These are phyloP conservation scores for Suillus hirtellus DNA, from an alignment of 768 basidiomycete genomes.

Conservation along the genomic window DNA sequence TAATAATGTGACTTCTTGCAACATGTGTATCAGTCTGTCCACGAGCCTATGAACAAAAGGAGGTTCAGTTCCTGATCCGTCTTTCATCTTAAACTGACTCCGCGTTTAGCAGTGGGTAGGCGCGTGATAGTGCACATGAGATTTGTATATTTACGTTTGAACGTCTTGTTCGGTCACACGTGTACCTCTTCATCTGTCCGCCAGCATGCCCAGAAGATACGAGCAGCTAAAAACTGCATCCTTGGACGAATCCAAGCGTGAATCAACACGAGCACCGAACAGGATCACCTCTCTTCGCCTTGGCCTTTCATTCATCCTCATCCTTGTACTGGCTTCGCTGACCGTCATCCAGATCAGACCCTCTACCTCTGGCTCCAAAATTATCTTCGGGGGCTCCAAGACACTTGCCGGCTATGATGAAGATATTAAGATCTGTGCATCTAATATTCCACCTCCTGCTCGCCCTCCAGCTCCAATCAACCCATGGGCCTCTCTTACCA, in stretches of 20 bases:
- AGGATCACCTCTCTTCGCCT: conserved; percentile 16
- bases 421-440: conserved; percentile 36
- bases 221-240: conserved; percentile 15
- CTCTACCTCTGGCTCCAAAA: conserved; percentile 7
- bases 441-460: conserved; percentile 33
- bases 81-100: neutral
- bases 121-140: neutral
- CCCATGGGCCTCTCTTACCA: conserved; percentile 52
- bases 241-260: neutral
- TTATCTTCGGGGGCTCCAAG: neutral
- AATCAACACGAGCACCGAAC: neutral
- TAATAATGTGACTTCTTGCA: conserved; percentile 1
- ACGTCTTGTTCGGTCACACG: neutral
- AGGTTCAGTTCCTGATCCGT: conserved; percentile 1
- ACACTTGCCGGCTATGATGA: conserved; percentile 4
- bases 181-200: conserved; percentile 1
- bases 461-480: conserved; percentile 45
- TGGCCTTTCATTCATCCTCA: conserved; percentile 12
- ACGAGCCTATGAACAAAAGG: neutral
- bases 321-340: conserved; percentile 18
- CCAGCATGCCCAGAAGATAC: conserved; percentile 25
- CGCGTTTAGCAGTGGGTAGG: too few relatives aligned
- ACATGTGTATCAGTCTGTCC: neutral
- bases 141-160: neutral
- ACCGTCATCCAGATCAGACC: conserved; percentile 13